These are phyloP conservation scores for Lojkania enalia DNA, from an alignment of 2,329 filamentous ascomycete genomes.

Conservation along the genomic window DNA sequence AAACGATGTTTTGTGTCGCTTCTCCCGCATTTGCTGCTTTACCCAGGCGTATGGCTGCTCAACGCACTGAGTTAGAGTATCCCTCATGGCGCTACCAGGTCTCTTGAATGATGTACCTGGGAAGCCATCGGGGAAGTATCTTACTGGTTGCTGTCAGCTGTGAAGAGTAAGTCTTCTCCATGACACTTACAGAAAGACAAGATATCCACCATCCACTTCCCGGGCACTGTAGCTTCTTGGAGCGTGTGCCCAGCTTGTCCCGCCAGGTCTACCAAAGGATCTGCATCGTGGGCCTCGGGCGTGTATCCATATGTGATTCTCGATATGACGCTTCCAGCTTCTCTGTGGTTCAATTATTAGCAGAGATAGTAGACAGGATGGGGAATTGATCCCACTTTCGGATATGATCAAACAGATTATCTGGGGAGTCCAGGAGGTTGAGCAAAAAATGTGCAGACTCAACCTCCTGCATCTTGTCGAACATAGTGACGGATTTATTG, in stretches of 20 bases:
- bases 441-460: slow-evolving; percentile 29
- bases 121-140: slow-evolving; percentile 50
- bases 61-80: slow-evolving; percentile 32
- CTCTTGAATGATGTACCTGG: slow-evolving; percentile 52
- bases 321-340: slow-evolving; percentile 31
- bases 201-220: slow-evolving; percentile 52
- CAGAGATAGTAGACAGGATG: background rate
- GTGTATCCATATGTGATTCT: slow-evolving; percentile 49
- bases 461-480: slow-evolving; percentile 25
- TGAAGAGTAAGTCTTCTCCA: background rate
- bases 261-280: slow-evolving; percentile 51
- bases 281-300: slow-evolving; percentile 42
- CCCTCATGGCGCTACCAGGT: slow-evolving; percentile 44
- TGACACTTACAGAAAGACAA: slow-evolving; percentile 46
- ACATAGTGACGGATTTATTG: slow-evolving; percentile 20
- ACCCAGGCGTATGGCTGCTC: slow-evolving; percentile 51
- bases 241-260: slow-evolving; percentile 48
- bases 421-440: slow-evolving; percentile 22
- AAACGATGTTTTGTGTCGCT: slow-evolving; percentile 42
- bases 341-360: slow-evolving; percentile 41
- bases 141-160: slow-evolving; percentile 25
- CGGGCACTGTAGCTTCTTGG: slow-evolving; percentile 45
- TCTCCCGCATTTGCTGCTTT: slow-evolving; percentile 44
- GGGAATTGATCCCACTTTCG: slow-evolving; percentile 12
- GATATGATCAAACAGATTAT: slow-evolving; percentile 28